Conservation (phyloP, 257 asterid genomes). For the Solanum etuberosum region DNA sequence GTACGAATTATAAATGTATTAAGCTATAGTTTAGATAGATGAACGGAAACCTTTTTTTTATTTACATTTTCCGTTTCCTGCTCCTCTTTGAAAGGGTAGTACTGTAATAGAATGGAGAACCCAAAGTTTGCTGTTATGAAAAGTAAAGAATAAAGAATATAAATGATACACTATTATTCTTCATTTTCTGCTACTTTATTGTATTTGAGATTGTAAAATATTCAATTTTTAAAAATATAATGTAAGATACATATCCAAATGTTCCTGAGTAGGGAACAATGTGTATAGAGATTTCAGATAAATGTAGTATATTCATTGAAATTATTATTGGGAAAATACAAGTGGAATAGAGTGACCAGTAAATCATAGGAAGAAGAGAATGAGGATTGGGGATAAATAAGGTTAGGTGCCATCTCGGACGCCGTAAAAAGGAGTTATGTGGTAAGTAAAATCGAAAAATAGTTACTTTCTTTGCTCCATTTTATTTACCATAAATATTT, state of each 20-base stretch:
- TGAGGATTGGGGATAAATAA: background rate
- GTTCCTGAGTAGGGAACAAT: background rate
- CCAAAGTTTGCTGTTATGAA: background rate
- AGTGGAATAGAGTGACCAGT: background rate
- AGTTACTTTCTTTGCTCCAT: no score
- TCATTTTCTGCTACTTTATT: background rate
- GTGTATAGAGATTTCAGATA: background rate
- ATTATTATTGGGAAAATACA: background rate
- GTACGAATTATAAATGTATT: constrained; percentile 7
- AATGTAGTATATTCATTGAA: background rate
- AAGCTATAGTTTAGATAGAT: constrained; percentile 2
- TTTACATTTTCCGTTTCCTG: background rate
- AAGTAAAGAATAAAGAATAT: background rate
- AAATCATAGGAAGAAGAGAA: background rate
- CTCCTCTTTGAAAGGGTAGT: background rate
- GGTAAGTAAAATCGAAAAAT: no score
- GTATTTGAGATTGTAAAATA: background rate
- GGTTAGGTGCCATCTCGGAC: background rate
- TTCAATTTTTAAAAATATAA: no score
- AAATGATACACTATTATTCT: no score
- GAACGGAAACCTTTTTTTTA: background rate
- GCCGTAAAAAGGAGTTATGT: no score
- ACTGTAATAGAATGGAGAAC: background rate
- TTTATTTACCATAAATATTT: no score
- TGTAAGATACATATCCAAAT: background rate